Percentiles rank a stretch among this genome's conserved stretches.
Conservation (phyloP, 441 rosid genomes). For the Adansonia gregorii region DNA sequence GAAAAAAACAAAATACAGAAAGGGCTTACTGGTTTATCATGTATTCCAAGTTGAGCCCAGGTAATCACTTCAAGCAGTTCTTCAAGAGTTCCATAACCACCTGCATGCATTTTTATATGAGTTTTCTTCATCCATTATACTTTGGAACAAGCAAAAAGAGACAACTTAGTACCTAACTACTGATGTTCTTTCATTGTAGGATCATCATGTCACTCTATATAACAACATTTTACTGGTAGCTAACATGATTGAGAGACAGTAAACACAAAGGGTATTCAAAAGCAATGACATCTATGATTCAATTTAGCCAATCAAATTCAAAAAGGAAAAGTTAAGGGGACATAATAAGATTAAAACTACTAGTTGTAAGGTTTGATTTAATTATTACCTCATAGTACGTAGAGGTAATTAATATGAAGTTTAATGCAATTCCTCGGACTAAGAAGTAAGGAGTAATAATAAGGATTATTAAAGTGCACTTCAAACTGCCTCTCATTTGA, state of each 20-base stretch:
- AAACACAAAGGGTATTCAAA: not conserved
- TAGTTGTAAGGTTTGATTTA: constrained; percentile 14
- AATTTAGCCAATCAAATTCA: constrained; percentile 1
- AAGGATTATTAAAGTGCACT: constrained; percentile 20
- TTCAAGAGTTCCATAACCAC: constrained; percentile 83
- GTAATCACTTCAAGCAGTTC: constrained; percentile 79
- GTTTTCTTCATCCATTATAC: constrained; percentile 11
- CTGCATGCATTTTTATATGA: constrained; percentile 38
- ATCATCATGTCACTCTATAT: constrained; percentile 16
- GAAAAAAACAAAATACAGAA: not conserved
- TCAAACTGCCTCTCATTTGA: constrained; percentile 19
- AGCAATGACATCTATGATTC: constrained; percentile 5
- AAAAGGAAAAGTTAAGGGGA: not conserved
- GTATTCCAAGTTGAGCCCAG: constrained; percentile 88
- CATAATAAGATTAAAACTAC: not conserved
- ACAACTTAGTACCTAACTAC: not conserved
- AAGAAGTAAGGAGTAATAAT: constrained; percentile 20
- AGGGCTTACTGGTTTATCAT: constrained; percentile 66
- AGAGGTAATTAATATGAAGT: not conserved
- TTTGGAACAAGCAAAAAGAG: not conserved
- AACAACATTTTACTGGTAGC: constrained; percentile 14
- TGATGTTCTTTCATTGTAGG: constrained; percentile 11
- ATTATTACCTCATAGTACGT: constrained; percentile 23
- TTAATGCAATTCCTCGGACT: constrained; percentile 15
- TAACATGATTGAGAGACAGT: constrained; percentile 20